Evolutionary conservation across 1,284 basidiomycete species (phyloP).

Genomic region (Boletus semigastroideus): DNA sequence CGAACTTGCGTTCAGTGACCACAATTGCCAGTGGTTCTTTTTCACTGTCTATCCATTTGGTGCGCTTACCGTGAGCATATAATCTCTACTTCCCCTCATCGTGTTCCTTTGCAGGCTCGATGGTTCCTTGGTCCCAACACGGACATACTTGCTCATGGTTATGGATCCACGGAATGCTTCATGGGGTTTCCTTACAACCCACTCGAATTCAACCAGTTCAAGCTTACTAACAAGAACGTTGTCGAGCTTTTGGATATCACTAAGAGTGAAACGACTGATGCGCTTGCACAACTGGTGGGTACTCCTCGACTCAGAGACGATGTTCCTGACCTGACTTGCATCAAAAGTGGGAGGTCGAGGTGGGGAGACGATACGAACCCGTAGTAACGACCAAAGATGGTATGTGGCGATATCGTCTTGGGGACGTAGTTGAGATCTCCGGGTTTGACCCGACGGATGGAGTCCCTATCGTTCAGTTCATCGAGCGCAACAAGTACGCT

Average conservation of each 20-base stretch:
- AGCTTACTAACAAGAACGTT: neutral
- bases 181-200: conserved; percentile 12
- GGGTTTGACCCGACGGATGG: too few species aligned
- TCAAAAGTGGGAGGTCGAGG: conserved; percentile 23
- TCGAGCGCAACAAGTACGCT: conserved; percentile 16
- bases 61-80: too few species aligned
- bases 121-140: conserved; percentile 13
- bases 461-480: neutral
- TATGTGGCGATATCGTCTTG: conserved; percentile 17
- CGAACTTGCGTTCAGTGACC: too few species aligned
- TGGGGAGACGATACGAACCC: neutral
- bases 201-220: conserved; percentile 11
- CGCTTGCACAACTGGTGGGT: conserved; percentile 13
- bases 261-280: neutral
- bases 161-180: conserved; percentile 7
- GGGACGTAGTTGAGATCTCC: too few species aligned
- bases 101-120: neutral
- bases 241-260: conserved; percentile 20
- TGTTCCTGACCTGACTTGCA: neutral
- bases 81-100: too few species aligned
- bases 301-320: neutral
- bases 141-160: neutral
- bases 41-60: too few species aligned
- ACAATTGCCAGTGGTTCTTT: too few species aligned
- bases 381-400: conserved; percentile 21